phyloP scores from a whole-genome alignment of 441 rosid species.

The Pelargonium cotyledonis region DNA sequence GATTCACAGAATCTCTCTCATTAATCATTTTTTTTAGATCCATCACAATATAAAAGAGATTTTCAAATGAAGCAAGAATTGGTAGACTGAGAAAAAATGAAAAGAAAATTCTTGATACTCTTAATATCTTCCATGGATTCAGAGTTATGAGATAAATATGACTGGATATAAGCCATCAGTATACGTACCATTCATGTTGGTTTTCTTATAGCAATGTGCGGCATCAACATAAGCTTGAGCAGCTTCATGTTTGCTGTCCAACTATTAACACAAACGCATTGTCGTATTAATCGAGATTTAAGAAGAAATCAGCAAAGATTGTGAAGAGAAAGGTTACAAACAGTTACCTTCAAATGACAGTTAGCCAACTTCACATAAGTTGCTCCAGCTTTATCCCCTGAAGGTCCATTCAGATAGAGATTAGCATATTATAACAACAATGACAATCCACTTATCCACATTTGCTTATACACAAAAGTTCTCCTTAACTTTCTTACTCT shows the following conservation, averaged over 20 bases:
- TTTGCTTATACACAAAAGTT: background rate
- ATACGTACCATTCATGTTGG: constrained; percentile 59
- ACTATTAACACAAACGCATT: constrained; percentile 33
- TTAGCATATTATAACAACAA: constrained; percentile 6
- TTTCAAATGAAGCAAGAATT: background rate
- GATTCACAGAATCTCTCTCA: background rate
- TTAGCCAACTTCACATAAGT: constrained; percentile 66
- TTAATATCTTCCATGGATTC: background rate
- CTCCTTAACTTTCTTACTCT: background rate
- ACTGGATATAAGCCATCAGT: background rate
- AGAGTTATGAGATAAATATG: background rate
- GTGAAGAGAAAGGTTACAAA: background rate
- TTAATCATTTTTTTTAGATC: background rate
- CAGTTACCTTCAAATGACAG: constrained; percentile 71
- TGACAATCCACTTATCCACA: background rate
- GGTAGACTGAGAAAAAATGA: background rate
- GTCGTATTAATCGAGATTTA: background rate
- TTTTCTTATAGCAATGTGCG: constrained; percentile 92
- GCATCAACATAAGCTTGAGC: constrained; percentile 90
- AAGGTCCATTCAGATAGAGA: constrained; percentile 15
- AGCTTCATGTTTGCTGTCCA: constrained; percentile 93
- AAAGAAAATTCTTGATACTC: background rate
- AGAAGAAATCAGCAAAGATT: background rate
- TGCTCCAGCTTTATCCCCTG: constrained; percentile 91
- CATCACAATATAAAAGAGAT: background rate